Conservation (phyloP, 2,329 filamentous ascomycete species). For the Cladosporium sp. region DNA sequence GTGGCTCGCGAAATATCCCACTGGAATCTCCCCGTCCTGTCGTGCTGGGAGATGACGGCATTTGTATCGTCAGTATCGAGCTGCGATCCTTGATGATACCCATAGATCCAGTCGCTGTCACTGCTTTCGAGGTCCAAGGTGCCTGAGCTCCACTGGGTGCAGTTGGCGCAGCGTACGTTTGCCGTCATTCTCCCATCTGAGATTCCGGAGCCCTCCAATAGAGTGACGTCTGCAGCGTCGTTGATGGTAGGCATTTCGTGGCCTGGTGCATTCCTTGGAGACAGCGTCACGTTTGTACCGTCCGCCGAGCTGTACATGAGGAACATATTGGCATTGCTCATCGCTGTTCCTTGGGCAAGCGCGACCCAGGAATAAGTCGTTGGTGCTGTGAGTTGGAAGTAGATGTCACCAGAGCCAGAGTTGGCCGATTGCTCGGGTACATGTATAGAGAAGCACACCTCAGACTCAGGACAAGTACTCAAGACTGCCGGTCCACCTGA, state of each 20-base stretch:
- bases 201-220: constrained; percentile 53
- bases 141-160: constrained; percentile 49
- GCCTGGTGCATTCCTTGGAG: constrained; percentile 46
- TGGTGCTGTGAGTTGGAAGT: constrained; percentile 54
- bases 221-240: constrained; percentile 40
- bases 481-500: neutral
- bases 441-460: constrained; percentile 49
- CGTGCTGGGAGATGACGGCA: constrained; percentile 44
- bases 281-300: constrained; percentile 55
- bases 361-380: constrained; percentile 51
- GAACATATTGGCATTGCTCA: constrained; percentile 57
- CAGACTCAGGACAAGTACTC: constrained; percentile 10
- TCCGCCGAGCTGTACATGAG: constrained; percentile 50
- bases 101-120: constrained; percentile 48
- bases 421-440: constrained; percentile 50
- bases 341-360: constrained; percentile 52
- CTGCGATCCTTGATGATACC: constrained; percentile 41
- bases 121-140: constrained; percentile 45
- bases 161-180: constrained; percentile 54
- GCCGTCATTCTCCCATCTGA: constrained; percentile 50
- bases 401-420: constrained; percentile 52
- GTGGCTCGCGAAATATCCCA: constrained; percentile 48
- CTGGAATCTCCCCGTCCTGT: constrained; percentile 34
- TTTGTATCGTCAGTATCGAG: constrained; percentile 44
- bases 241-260: constrained; percentile 42